These are phyloP conservation scores for Handroanthus guayacan DNA, from an alignment of 257 asterid genomes.

Conservation along the genomic window DNA sequence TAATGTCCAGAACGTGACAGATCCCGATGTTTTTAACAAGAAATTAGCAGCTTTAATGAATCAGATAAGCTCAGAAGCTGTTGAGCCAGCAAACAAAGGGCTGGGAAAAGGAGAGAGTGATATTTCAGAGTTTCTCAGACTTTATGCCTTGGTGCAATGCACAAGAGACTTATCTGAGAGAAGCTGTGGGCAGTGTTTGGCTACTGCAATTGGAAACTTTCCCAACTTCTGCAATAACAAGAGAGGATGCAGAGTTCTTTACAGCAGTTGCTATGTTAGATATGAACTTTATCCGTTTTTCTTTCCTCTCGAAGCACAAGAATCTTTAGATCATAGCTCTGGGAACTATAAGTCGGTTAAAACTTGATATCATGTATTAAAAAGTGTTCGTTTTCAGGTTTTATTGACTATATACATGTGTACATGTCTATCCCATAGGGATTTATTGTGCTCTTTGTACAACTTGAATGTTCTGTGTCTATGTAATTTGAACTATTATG, in stretches of 20 bases:
- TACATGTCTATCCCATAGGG: background rate
- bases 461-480: background rate
- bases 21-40: conserved; percentile 53
- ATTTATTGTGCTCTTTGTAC: background rate
- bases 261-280: conserved; percentile 71
- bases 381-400: background rate
- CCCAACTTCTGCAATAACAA: conserved; percentile 46
- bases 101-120: conserved; percentile 62
- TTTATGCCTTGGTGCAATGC: conserved; percentile 84
- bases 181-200: conserved; percentile 73
- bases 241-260: conserved; percentile 69
- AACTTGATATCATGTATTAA: conserved; percentile 4
- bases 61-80: conserved; percentile 53
- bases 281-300: conserved; percentile 81
- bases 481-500: background rate
- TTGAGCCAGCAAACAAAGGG: conserved; percentile 50
- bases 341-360: conserved; percentile 15
- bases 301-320: conserved; percentile 59
- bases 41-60: conserved; percentile 44
- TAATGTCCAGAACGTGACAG: conserved; percentile 62
- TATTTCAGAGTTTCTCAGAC: conserved; percentile 42
- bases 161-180: conserved; percentile 58
- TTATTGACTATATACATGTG: background rate
- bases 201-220: conserved; percentile 55
- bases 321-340: conserved; percentile 18